Evolutionary conservation across 73 alveolate species (phyloP), one percentile per base, ranked within the genome.

Genomic region (Tetrahymena elliotti): DNA sequence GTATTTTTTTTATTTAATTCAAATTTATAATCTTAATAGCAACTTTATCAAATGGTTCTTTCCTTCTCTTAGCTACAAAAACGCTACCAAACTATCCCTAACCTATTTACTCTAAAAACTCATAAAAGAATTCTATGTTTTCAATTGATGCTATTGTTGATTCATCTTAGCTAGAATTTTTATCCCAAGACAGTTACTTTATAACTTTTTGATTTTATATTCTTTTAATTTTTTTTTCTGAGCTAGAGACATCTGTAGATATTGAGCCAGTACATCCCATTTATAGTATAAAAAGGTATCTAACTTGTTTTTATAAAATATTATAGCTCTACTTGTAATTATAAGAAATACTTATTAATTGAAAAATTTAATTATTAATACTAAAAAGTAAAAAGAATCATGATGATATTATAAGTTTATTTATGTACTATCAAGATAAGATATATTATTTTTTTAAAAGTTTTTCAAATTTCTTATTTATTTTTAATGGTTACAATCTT

Each of bases 11-110:
- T 31, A 68, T 27, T 68, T 68, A 31, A n/a, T 68, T 27, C 33
- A 68, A 31, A 68, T 31, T 68, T 68, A 68, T n/a, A 27, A 68
- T 68, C 38, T 68, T 68, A 18, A 68, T 68, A 18, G 88, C 88
- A 18, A 68, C 88, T 68, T 68, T 36, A 68, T 68, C 88, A 31
- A 68, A 68, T 2, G 88, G 88, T 24, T 68, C 24, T 68, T 68
- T 68, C 38, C 88, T 68, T 68, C 88, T 68, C n/a, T 68, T 35
- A 20, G 83, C 95, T 24, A 38, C 16, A 39, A 38, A 36, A 27
- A 93, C 95, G 18, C 36, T 53, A 4, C 96, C 95, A 68, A 68
- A 93, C 35, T 93, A 53, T 53, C 95, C 96, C 34, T 38, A n/a
- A 31, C 95, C 94, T 35, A 83, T 93, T 40, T 68, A 33, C n/a